phyloP scores from a whole-genome alignment of 2,329 filamentous ascomycete species.

The Ophiostoma australiae region DNA sequence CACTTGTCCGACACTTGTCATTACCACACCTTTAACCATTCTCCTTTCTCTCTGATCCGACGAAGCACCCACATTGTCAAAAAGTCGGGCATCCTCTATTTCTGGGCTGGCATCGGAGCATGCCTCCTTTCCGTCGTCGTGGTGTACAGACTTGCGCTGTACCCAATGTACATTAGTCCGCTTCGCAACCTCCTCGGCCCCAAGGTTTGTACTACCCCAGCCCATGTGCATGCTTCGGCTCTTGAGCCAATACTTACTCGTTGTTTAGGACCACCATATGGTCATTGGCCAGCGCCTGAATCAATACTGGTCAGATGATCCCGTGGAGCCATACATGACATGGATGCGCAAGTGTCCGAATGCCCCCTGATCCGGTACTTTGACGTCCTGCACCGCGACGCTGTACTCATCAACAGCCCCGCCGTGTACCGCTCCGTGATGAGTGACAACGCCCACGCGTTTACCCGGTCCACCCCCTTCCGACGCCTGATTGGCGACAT shows the following conservation, averaged over 20 bases:
- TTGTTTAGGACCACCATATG: conserved; percentile 23
- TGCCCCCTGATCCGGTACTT: conserved; percentile 38
- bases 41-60: too few relatives aligned
- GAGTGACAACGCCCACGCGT: conserved; percentile 39
- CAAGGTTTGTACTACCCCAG: neutral
- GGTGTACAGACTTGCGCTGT: conserved; percentile 6
- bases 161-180: conserved; percentile 17
- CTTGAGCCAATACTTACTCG: neutral
- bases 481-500: conserved; percentile 36
- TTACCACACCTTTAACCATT: too few relatives aligned
- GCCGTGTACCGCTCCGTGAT: conserved; percentile 37
- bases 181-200: conserved; percentile 19
- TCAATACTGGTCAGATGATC: conserved; percentile 19
- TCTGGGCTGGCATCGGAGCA: neutral
- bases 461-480: conserved; percentile 37
- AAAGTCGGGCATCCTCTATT: neutral
- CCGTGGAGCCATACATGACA: conserved; percentile 22
- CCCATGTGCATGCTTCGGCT: neutral
- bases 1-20: too few relatives aligned
- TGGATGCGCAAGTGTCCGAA: conserved; percentile 24
- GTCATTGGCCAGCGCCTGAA: conserved; percentile 24
- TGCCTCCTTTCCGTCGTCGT: neutral
- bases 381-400: conserved; percentile 35
- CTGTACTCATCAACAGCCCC: conserved; percentile 37
- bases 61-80: neutral